Conservation (phyloP, 2,329 filamentous ascomycete species). For the Aspergillus glaucus region DNA sequence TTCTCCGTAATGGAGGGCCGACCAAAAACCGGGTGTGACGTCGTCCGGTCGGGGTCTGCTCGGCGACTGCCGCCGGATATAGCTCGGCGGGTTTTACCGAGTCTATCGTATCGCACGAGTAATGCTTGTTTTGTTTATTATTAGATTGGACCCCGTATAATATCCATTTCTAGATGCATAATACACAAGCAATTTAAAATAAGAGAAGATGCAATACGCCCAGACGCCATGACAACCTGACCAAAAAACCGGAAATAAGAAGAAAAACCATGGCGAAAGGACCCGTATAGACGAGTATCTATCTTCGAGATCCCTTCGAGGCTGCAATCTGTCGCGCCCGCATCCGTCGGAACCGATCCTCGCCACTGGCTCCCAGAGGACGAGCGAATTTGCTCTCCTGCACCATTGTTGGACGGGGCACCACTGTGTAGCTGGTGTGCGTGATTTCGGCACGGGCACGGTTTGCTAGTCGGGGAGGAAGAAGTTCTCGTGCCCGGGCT, state of each 20-base stretch:
- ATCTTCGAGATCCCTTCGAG: slow-evolving; percentile 35
- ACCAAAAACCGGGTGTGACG: slow-evolving; percentile 1
- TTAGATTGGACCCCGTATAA: not conserved
- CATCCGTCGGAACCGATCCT: slow-evolving; percentile 45
- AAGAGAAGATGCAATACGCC: not conserved
- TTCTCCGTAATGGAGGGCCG: not conserved
- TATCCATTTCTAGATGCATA: not conserved
- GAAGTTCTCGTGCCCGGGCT: slow-evolving; percentile 47
- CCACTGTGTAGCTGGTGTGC: slow-evolving; percentile 57
- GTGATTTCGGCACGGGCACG: slow-evolving; percentile 54
- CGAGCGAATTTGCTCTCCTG: slow-evolving; percentile 41
- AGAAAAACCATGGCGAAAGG: not conserved
- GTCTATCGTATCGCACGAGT: no score
- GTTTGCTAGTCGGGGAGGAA: slow-evolving; percentile 49
- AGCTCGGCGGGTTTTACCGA: not conserved
- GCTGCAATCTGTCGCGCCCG: slow-evolving; percentile 42
- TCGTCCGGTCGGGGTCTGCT: slow-evolving; percentile 17
- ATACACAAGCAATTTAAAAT: not conserved
- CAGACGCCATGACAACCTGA: not conserved
- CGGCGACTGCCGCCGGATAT: not conserved
- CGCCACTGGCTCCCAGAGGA: slow-evolving; percentile 41
- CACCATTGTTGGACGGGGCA: slow-evolving; percentile 52
- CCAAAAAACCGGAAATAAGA: not conserved
- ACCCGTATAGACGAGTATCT: slow-evolving; percentile 2
- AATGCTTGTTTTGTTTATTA: no score